Evolutionary conservation across 768 basidiomycete species (phyloP).

Genomic region (Leccinum aurantiacum): DNA sequence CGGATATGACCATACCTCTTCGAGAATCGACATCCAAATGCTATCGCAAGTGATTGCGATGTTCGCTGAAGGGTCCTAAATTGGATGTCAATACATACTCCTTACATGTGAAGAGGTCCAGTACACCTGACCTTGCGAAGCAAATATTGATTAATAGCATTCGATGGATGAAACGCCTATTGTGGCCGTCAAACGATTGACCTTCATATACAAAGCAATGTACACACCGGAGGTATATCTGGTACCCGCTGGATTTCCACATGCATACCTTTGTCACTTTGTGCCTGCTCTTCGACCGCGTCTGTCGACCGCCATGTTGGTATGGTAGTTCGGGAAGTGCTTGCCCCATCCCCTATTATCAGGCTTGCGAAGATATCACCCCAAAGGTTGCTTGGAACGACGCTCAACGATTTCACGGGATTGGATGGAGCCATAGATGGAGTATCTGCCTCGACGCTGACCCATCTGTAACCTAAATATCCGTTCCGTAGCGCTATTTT

Average conservation of each 20-base stretch:
- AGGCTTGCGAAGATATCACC: no score
- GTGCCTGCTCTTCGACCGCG: no score
- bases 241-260: not conserved
- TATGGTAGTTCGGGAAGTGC: no score
- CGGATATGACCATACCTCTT: not conserved
- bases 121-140: not conserved
- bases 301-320: no score
- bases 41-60: conserved; percentile 9
- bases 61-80: conserved; percentile 6
- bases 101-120: no score
- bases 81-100: not conserved
- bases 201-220: not conserved
- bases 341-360: no score
- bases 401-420: no score
- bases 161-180: conserved; percentile 5
- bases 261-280: not conserved
- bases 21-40: conserved; percentile 9
- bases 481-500: no score
- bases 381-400: no score
- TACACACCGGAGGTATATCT: not conserved
- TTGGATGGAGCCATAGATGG: no score
- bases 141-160: conserved; percentile 7
- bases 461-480: no score
- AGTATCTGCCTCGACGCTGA: no score
- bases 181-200: not conserved